A percentile compares a stretch with the other conserved stretches of the same genome.
Conservation (phyloP, 371 early-diverging fungal genomes). For the Haplosporangium sp. region DNA sequence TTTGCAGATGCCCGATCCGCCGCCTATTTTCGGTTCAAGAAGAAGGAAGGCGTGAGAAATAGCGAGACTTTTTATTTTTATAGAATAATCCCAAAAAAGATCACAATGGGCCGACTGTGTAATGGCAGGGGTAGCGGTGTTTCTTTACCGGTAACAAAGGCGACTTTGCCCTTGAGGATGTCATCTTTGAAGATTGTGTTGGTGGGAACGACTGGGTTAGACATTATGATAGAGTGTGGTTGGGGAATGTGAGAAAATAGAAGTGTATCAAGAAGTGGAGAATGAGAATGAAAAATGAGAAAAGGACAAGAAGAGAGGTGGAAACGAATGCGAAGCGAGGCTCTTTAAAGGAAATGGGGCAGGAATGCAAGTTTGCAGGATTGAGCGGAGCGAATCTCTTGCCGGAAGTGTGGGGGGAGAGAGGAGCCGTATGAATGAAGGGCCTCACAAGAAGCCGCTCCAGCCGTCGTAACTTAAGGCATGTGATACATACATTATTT, state of each 20-base stretch:
- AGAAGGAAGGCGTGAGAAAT: slow-evolving; percentile 1
- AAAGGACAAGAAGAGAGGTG: slow-evolving; percentile 16
- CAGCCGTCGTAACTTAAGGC: too few relatives aligned
- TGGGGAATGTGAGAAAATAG: slow-evolving; percentile 5
- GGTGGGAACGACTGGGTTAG: slow-evolving; percentile 44
- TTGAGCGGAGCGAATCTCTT: too few relatives aligned
- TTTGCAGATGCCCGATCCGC: slow-evolving; percentile 81
- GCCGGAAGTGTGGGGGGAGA: not conserved
- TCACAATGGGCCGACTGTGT: too few relatives aligned
- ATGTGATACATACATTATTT: too few relatives aligned
- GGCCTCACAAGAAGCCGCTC: not conserved
- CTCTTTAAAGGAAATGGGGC: too few relatives aligned
- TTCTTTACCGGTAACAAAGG: slow-evolving; percentile 68
- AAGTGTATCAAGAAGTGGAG: slow-evolving; percentile 1
- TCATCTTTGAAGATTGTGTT: slow-evolving; percentile 52
- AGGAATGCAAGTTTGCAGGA: slow-evolving; percentile 6
- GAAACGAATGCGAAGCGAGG: not conserved
- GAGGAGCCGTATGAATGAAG: not conserved
- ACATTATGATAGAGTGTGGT: slow-evolving; percentile 29
- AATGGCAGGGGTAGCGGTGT: not conserved
- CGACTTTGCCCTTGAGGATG: slow-evolving; percentile 66
- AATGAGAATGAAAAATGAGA: not conserved
- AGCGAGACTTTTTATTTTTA: not conserved
- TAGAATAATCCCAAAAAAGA: not conserved
- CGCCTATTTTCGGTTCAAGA: slow-evolving; percentile 26